These are phyloP conservation scores for Scytalidium sp. DNA, from an alignment of 2,329 filamentous ascomycete genomes.

Conservation along the genomic window DNA sequence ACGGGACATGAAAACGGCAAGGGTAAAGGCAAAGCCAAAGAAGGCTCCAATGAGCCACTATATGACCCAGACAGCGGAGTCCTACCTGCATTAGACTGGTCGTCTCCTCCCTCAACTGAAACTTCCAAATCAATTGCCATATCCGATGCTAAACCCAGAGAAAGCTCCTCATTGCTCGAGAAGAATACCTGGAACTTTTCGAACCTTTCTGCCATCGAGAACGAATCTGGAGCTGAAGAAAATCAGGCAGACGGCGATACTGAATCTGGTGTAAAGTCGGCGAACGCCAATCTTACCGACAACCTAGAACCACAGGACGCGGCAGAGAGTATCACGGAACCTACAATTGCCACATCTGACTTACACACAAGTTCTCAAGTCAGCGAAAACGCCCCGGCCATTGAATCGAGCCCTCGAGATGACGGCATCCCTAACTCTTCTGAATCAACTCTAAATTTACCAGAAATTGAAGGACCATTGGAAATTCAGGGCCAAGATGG, in stretches of 20 bases:
- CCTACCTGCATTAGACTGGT: not conserved
- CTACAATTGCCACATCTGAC: no score
- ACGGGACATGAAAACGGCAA: conserved; percentile 3
- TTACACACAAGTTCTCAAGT: no score
- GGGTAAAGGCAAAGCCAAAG: conserved; percentile 13
- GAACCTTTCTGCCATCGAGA: conserved; percentile 28
- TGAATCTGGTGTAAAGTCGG: not conserved
- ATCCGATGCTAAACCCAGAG: conserved; percentile 49
- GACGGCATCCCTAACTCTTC: not conserved
- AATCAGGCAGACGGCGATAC: not conserved
- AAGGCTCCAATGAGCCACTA: conserved; percentile 4
- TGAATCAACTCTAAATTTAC: not conserved
- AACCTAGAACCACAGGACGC: no score
- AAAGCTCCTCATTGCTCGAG: conserved; percentile 48
- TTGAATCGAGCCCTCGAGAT: not conserved
- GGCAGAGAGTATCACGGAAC: no score
- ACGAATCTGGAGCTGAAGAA: not conserved
- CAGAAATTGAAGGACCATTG: conserved; percentile 5
- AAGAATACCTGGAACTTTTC: conserved; percentile 62
- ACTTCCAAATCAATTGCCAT: conserved; percentile 45
- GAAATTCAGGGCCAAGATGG: conserved; percentile 18
- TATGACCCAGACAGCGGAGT: not conserved
- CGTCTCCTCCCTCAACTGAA: conserved; percentile 3
- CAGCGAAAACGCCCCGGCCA: no score
- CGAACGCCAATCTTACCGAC: no score